These are phyloP conservation scores for Fraxinus angustifolia DNA, from an alignment of 305 asterid species.

Conservation along the genomic window DNA sequence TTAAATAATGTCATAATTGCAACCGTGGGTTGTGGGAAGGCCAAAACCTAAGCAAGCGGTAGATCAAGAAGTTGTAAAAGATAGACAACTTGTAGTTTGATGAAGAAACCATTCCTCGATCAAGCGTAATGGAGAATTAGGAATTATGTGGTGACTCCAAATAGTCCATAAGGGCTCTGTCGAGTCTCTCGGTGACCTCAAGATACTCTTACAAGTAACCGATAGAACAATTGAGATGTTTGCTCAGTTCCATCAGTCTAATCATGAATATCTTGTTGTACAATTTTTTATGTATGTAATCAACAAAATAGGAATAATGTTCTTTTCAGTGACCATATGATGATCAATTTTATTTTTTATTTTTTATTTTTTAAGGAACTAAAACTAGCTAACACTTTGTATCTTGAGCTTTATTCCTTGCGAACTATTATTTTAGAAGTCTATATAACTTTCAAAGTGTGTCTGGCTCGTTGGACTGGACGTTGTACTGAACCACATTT, in stretches of 20 bases:
- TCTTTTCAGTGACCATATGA: background rate
- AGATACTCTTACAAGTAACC: background rate
- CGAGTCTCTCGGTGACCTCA: background rate
- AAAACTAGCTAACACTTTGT: background rate
- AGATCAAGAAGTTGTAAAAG: background rate
- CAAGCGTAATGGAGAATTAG: background rate
- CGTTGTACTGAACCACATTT: background rate
- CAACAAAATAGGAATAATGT: background rate
- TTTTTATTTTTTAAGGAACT: background rate
- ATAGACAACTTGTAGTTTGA: background rate
- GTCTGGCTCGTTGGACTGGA: background rate
- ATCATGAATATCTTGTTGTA: background rate
- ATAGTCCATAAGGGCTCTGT: background rate
- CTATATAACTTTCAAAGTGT: background rate
- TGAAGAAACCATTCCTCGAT: background rate
- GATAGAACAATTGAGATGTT: background rate
- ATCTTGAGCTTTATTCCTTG: background rate
- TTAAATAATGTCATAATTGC: background rate
- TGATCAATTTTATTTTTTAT: background rate
- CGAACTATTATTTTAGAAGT: background rate
- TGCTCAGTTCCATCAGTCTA: background rate
- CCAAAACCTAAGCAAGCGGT: background rate
- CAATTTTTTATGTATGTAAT: background rate
- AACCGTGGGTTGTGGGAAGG: background rate
- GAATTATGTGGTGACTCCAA: background rate